phyloP scores from a whole-genome alignment of 768 basidiomycete genomes.

The Lanmaoa pseudosensibilis region DNA sequence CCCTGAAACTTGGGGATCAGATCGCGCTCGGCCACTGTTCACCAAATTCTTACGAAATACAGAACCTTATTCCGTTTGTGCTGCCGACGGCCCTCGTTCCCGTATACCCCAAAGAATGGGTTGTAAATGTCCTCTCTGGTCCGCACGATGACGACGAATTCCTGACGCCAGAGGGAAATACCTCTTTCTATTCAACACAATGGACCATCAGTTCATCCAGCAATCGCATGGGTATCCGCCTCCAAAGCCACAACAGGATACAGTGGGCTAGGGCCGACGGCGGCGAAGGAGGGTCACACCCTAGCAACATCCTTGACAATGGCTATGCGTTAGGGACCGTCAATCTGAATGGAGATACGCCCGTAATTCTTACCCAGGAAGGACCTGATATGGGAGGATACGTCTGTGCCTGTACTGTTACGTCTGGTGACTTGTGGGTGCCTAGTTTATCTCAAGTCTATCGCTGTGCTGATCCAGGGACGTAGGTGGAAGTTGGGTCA shows the following conservation, averaged over 20 bases:
- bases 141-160: conserved; percentile 64
- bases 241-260: conserved; percentile 46
- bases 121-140: conserved; percentile 55
- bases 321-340: conserved; percentile 55
- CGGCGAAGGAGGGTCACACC: conserved; percentile 68
- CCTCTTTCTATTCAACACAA: conserved; percentile 48
- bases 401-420: conserved; percentile 54
- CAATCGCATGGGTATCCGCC: conserved; percentile 64
- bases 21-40: conserved; percentile 40
- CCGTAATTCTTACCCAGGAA: conserved; percentile 62
- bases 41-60: conserved; percentile 19
- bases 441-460: neutral
- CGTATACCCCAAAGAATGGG: conserved; percentile 49
- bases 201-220: conserved; percentile 59
- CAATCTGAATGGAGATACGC: conserved; percentile 70
- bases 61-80: neutral
- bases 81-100: conserved; percentile 40
- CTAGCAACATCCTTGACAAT: conserved; percentile 65
- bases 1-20: conserved; percentile 51
- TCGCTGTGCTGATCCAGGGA: neutral
- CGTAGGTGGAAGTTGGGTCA: conserved; percentile 70
- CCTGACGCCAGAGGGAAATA: conserved; percentile 47
- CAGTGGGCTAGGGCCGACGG: conserved; percentile 56
- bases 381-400: conserved; percentile 67
- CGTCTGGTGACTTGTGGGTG: conserved; percentile 49